Percentiles rank a stretch among this genome's conserved stretches.
phyloP scores from a whole-genome alignment of 352 stramenopile genomes.

The Aphanomyces invadans region DNA sequence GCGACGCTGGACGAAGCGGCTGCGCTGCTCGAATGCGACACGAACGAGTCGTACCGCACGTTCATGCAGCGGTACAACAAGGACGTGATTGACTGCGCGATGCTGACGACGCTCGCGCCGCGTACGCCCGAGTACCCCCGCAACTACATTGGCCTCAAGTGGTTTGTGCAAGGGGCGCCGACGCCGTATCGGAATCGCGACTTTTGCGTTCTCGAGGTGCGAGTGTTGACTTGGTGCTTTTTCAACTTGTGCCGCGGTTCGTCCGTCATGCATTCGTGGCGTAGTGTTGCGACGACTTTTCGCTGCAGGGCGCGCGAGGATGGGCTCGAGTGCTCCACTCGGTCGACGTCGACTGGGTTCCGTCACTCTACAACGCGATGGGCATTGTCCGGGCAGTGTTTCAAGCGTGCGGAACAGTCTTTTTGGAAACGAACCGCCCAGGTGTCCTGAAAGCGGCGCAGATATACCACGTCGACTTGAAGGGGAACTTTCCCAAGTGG shows the following conservation, averaged over 20 bases:
- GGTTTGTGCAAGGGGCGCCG: constrained; percentile 19
- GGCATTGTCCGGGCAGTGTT: constrained; percentile 2
- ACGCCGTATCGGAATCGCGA: constrained; percentile 14
- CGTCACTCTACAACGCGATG: background rate
- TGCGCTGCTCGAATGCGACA: background rate
- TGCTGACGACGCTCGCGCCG: constrained; percentile 50
- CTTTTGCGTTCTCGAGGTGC: constrained; percentile 23
- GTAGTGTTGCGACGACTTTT: constrained; percentile 10
- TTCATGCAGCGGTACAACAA: constrained; percentile 5
- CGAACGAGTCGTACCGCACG: background rate
- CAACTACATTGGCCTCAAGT: constrained; percentile 72
- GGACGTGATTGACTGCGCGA: constrained; percentile 70
- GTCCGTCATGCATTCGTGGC: too few species aligned
- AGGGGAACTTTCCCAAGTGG: constrained; percentile 3
- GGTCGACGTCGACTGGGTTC: background rate
- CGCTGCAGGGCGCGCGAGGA: background rate
- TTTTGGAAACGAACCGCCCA: background rate
- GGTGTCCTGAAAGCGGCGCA: constrained; percentile 1
- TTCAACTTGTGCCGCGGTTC: too few species aligned
- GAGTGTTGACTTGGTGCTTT: background rate
- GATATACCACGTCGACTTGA: constrained; percentile 1
- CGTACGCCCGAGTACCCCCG: constrained; percentile 63
- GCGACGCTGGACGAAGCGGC: constrained; percentile 20
- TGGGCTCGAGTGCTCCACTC: constrained; percentile 2
- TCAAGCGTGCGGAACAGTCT: background rate